Evolutionary conservation across 75 land plant genomes (phyloP), one percentile per base, ranked within the genome.

Genomic region (Picea glauca): DNA sequence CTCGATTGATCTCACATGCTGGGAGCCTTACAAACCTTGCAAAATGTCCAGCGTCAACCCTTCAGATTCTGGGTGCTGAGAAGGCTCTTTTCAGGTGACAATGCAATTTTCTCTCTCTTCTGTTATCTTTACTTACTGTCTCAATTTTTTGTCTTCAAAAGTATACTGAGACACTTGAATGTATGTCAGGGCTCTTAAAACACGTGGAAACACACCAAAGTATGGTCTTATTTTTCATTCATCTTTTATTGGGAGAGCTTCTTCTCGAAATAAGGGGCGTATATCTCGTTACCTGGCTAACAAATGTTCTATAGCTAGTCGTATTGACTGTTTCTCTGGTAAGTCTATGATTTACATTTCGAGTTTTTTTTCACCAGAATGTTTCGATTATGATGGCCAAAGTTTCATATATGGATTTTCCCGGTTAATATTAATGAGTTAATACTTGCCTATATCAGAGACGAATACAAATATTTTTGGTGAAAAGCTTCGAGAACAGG

Each of bases 51-150:
- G 85, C 98, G 58, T 95, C 98, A 54, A 98, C 99, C 5, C 96
- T 98, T 74, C 99, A 98, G 81, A 98, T 98, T 50, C 92, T 98
- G 78, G 99, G 99, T 72, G 99, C 99, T 26, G 99, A 98, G 77
- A 98, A 95, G 85, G 99, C 98, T 33, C 93, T 98, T 77, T 98
- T 95, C 85, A 95, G 98, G 99, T 95, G 7, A 11, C 58, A n/a
- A 32, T 67, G 14, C 58, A 50, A n/a, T 21, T 78, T 23, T 13
- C 3, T 63, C 58, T 14, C 31, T 20, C 56, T 46, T 65, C 5
- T 46, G 7, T 0, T 46, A 46, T 46, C 0, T 46, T 46, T 46
- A 46, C 50, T 46, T 46, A 46, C 50, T 46, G 50, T 7, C 50
- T 7, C 5, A 46, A 6, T 6, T 6, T 7, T 46, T 46, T 46